phyloP scores from a whole-genome alignment of 2,329 filamentous ascomycete genomes.

The Phaeomoniella chlamydospora region DNA sequence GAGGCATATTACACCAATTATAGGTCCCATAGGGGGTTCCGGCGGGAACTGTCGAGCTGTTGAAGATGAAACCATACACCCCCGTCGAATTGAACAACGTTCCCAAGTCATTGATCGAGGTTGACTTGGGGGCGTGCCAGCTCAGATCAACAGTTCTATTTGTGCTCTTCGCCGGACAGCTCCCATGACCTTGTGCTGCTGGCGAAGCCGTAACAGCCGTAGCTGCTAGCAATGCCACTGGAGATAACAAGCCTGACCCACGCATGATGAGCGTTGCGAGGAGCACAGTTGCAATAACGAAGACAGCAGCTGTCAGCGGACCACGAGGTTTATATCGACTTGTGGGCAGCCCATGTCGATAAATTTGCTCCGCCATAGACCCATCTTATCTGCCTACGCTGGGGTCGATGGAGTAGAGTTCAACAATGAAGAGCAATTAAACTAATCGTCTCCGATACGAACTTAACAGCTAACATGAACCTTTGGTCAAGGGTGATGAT shows the following conservation, averaged over 20 bases:
- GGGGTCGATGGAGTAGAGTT: neutral
- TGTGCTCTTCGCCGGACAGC: neutral
- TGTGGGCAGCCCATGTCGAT: neutral
- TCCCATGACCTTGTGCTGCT: neutral
- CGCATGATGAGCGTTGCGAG: neutral
- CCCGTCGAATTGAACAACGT: conserved; percentile 44
- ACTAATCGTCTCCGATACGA: neutral
- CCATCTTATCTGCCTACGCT: neutral
- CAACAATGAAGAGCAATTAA: neutral
- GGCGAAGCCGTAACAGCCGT: neutral
- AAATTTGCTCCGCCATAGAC: neutral
- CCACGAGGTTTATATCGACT: neutral
- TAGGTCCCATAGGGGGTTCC: conserved; percentile 45
- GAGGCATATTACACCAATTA: conserved; percentile 82
- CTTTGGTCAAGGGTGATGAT: neutral
- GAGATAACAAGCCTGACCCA: neutral
- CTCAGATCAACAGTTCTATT: conserved; percentile 21
- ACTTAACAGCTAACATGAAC: no score
- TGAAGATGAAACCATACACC: conserved; percentile 61
- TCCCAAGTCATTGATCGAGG: conserved; percentile 46
- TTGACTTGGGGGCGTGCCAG: conserved; percentile 45
- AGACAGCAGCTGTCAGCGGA: neutral
- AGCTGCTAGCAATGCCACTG: neutral
- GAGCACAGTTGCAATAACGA: neutral
- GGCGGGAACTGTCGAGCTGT: conserved; percentile 45